Evolutionary conservation across 2,329 filamentous ascomycete genomes (phyloP).

Genomic region (Emergomyces pasteurianus): DNA sequence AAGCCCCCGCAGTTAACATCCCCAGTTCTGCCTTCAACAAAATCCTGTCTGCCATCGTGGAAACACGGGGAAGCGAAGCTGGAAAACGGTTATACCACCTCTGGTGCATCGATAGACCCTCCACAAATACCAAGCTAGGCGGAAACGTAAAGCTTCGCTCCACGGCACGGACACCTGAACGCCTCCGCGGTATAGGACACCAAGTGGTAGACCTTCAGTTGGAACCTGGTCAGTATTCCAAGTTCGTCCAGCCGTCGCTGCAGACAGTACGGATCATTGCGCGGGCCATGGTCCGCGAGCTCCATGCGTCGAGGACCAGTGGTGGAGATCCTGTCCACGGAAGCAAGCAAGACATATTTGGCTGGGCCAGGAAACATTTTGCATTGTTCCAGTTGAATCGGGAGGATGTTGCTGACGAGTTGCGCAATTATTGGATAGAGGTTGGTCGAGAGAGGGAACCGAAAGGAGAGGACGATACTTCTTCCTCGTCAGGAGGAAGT

Average conservation of each 20-base stretch:
- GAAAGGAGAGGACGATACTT: neutral
- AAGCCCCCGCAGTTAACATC: conserved; percentile 17
- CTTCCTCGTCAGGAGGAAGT: neutral
- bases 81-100: conserved; percentile 38
- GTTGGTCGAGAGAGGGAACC: neutral
- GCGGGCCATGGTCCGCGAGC: neutral
- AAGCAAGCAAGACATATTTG: neutral
- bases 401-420: neutral
- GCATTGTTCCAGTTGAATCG: neutral
- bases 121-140: neutral
- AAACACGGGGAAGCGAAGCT: conserved; percentile 34
- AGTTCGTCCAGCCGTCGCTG: neutral
- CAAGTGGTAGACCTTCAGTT: neutral
- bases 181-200: neutral
- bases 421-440: neutral
- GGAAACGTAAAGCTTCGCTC: neutral
- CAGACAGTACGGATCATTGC: neutral
- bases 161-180: neutral
- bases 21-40: conserved; percentile 37
- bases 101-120: conserved; percentile 32
- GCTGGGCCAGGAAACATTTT: neutral
- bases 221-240: neutral
- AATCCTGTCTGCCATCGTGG: conserved; percentile 43
- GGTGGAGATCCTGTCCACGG: too few relatives aligned
- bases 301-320: neutral